Evolutionary conservation across 768 basidiomycete genomes (phyloP), one percentile per base, ranked within the genome.

Genomic region (Suillus lakei): DNA sequence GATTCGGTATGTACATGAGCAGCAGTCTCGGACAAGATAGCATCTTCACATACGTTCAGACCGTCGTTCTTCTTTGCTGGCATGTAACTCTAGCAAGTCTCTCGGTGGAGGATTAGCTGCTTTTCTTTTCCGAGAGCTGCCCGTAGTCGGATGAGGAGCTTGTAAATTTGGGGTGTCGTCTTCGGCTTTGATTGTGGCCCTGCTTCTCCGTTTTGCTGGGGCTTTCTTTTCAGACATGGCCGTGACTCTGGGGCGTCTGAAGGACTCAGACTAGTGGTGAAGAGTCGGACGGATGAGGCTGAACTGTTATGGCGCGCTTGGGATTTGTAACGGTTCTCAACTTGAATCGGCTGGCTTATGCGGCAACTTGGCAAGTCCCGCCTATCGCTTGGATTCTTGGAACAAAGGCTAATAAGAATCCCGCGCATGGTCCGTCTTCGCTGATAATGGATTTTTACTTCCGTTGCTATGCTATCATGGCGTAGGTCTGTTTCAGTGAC

Each of bases 151-250:
- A 32, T 39, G 65, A 51, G 50, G 61, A 38, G 66, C 53, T 36
- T 67, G 62, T 46, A 59, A 26, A 59, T 6, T 28, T 28, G 58
- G 38, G 16, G 53, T 32, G 53, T 46, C 60, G 62, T 68, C 70
- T 66, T 59, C 58, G 6, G 58, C 58, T 16, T 59, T 60, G 61
- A 63, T 34, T 66, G 48, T 66, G 32, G 9, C 44, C 21, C 61
- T 64, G 62, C 55, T 51, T 66, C 55, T 62, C 69, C 63, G 60
- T 69, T 77, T 72, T 71, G 66, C 62, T 61, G 46, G 58, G 36
- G 68, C 67, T 63, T 26, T 66, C 65, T 76, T 77, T 23, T 76
- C 69, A 63, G 69, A 74, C 74, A 77, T 76, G 69, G 51, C 26
- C 34, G 62, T n/a, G 53, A 65, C 48, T 67, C 59, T 62, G 64